Evolutionary conservation across 768 basidiomycete species (phyloP), one percentile per base, ranked within the genome.

Genomic region (Hericium alpestre): DNA sequence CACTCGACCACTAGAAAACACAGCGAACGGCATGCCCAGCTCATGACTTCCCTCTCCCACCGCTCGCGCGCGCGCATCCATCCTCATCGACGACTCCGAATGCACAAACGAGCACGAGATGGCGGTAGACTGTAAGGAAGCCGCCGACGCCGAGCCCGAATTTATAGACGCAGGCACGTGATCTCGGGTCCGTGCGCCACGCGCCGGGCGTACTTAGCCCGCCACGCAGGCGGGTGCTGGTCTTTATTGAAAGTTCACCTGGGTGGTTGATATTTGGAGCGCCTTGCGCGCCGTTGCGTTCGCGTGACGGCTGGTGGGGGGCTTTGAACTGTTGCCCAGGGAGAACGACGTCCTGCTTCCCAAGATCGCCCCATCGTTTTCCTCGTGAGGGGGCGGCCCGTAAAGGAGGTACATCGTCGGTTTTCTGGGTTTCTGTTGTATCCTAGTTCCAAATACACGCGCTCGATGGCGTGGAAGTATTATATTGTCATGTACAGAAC

Each of bases 21-120:
- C 64, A 76, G 77, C 67, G 73, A 76, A 79, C 77, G 81, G 77
- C 82, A 86, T 84, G 84, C 84, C 84, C 84, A 86, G 83, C 71
- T 73, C 73, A 65, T 76, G 79, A 67, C 62, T 25, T 25, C 27
- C 49, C 27, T 51, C 18, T 16, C 59, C 83, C 74, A 83, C 65
- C 81, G 80, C 82, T 38, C 53, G 38, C 48, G 41, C 15, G 39
- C 58, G 53, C 41, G 22, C 38, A 32, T 40, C 61, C 60, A 62
- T 51, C 54, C 53, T 43, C 38, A 37, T 41, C 38, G 52, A 67
- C 55, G 65, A 60, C 51, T 51, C 52, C 58, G 57, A 56, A 54
- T 40, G 59, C 55, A 25, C 55, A 53, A 64, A 13, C 27, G n/a
- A 18, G 38, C 56, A 46, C 39, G 66, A 62, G 65, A 67, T 65